Percentiles rank a stretch among this genome's conserved stretches.
Conservation (phyloP, 768 basidiomycete species). For the Tricholomella constricta region DNA sequence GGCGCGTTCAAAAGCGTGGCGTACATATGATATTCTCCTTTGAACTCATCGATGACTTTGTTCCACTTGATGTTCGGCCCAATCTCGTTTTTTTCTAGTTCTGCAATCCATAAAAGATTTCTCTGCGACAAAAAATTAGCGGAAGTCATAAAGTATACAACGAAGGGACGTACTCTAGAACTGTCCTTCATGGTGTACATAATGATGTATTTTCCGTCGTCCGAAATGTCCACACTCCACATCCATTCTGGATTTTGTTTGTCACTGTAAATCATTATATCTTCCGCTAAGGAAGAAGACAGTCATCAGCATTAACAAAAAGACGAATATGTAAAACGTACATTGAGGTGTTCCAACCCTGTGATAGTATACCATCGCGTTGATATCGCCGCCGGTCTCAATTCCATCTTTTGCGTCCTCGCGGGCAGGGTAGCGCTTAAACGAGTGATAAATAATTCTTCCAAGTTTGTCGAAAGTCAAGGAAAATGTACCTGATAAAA, state of each 20-base stretch:
- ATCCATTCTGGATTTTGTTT: constrained; percentile 64
- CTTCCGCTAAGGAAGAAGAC: constrained; percentile 49
- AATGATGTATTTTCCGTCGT: constrained; percentile 67
- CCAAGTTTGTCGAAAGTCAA: constrained; percentile 22
- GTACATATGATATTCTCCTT: constrained; percentile 65
- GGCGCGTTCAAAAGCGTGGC: constrained; percentile 22
- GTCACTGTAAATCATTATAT: constrained; percentile 68
- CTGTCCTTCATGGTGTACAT: constrained; percentile 61
- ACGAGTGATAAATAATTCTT: neutral
- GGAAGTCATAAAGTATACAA: neutral
- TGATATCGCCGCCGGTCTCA: constrained; percentile 60
- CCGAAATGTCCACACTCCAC: constrained; percentile 57
- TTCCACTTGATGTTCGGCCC: constrained; percentile 70
- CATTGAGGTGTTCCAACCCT: constrained; percentile 70
- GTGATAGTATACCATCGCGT: constrained; percentile 81
- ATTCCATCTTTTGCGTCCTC: constrained; percentile 51
- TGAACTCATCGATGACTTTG: constrained; percentile 70
- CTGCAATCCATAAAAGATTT: constrained; percentile 75
- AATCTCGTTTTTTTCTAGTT: constrained; percentile 60
- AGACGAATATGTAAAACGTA: constrained; percentile 28
- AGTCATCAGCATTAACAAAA: constrained; percentile 2
- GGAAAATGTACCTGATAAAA: constrained; percentile 71
- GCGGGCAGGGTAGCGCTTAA: constrained; percentile 58
- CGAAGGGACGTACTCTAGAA: constrained; percentile 47
- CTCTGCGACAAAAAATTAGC: constrained; percentile 42